phyloP scores from a whole-genome alignment of 2,329 filamentous ascomycete species.

The Clarireedia sp. region DNA sequence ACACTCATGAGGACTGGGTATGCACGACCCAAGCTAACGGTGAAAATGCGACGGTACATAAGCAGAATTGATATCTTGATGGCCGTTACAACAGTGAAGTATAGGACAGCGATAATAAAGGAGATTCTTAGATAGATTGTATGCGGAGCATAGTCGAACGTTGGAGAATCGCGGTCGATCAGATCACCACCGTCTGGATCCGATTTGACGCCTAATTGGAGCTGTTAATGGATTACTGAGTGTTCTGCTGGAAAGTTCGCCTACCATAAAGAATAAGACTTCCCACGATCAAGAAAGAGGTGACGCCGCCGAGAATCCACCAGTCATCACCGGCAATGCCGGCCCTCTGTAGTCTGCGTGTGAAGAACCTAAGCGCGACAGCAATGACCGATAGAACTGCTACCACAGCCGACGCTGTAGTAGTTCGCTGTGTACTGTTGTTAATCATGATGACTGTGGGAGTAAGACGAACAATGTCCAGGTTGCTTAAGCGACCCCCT shows the following conservation, averaged over 20 bases:
- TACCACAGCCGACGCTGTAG: conserved; percentile 1
- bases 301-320: conserved; percentile 7
- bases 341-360: conserved; percentile 2
- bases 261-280: conserved; percentile 7
- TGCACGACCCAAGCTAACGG: background rate
- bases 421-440: background rate
- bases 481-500: too few relatives aligned
- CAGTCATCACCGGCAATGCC: conserved; percentile 11
- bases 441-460: background rate
- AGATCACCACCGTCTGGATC: conserved; percentile 2
- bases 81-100: conserved; percentile 4
- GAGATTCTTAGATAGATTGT: background rate
- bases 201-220: conserved; percentile 2
- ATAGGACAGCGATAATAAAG: background rate
- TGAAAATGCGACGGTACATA: conserved; percentile 8
- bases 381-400: conserved; percentile 3
- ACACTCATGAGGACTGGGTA: background rate
- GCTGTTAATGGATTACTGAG: background rate
- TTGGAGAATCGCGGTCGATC: conserved; percentile 7
- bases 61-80: conserved; percentile 7
- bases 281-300: background rate
- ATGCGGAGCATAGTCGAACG: conserved; percentile 5
- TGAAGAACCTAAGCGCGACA: conserved; percentile 10
- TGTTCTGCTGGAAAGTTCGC: background rate
- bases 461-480: background rate